Conservation (phyloP, 2,329 filamentous ascomycete species). For the Epichloe gansuensis region DNA sequence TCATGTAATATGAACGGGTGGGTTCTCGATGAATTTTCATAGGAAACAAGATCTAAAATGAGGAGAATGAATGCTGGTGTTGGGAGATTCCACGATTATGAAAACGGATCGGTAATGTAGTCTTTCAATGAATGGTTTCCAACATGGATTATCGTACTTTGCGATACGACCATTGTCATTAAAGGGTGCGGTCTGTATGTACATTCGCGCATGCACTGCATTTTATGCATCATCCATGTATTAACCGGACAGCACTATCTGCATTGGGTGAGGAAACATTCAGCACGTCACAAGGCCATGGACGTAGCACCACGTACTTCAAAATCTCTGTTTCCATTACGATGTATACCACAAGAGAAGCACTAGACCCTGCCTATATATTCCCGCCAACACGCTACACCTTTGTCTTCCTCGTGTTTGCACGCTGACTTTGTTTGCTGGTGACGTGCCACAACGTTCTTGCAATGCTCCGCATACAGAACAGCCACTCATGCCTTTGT, state of each 20-base stretch:
- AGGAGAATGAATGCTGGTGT: not conserved
- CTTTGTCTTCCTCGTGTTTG: conserved; percentile 1
- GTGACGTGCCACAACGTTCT: not conserved
- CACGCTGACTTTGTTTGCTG: conserved; percentile 3
- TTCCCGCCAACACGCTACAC: conserved; percentile 6
- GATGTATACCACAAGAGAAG: conserved; percentile 20
- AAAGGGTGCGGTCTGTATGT: no score
- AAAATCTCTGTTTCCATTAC: conserved; percentile 23
- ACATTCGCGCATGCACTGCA: no score
- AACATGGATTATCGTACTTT: not conserved
- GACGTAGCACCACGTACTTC: not conserved
- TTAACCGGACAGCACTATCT: no score
- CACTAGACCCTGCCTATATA: conserved; percentile 15
- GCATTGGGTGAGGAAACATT: not conserved
- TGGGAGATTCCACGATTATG: not conserved
- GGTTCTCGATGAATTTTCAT: not conserved
- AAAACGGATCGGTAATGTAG: not conserved
- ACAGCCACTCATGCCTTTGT: not conserved
- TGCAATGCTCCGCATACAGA: not conserved
- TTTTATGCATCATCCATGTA: no score
- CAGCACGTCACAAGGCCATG: not conserved
- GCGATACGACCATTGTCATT: no score
- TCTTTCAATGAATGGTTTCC: not conserved
- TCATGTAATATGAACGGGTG: not conserved
- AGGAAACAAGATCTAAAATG: not conserved